Evolutionary conservation across 2,329 filamentous ascomycete genomes (phyloP).

Genomic region (Aspergillus ibericus): DNA sequence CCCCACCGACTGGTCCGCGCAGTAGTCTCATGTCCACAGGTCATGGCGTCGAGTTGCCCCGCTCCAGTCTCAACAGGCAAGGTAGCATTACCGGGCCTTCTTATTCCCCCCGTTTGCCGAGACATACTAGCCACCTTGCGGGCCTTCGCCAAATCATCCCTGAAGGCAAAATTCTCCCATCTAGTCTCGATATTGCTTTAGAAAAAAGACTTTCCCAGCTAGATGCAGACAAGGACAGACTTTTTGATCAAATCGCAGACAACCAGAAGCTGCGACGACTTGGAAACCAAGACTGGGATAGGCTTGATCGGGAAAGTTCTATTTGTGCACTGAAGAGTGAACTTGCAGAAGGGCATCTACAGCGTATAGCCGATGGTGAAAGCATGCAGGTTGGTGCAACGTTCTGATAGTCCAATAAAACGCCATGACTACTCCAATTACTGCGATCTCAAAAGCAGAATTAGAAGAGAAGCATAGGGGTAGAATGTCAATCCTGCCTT

Average conservation of each 20-base stretch:
- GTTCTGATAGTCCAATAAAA: slow-evolving; percentile 31
- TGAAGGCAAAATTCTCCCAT: slow-evolving; percentile 44
- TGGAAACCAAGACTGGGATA: slow-evolving; percentile 50
- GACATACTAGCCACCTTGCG: slow-evolving; percentile 41
- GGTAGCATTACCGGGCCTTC: slow-evolving; percentile 36
- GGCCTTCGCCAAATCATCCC: slow-evolving; percentile 42
- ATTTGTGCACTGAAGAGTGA: slow-evolving; percentile 50
- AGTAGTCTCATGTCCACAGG: slow-evolving; percentile 29
- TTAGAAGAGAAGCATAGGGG: neutral
- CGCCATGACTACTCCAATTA: neutral
- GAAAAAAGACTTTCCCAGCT: slow-evolving; percentile 49
- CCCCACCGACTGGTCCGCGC: slow-evolving; percentile 43
- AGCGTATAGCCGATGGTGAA: slow-evolving; percentile 47
- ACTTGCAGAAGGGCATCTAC: slow-evolving; percentile 49
- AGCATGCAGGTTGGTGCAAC: slow-evolving; percentile 40
- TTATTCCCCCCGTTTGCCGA: slow-evolving; percentile 39
- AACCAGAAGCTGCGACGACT: slow-evolving; percentile 45
- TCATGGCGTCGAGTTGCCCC: slow-evolving; percentile 32
- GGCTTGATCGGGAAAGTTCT: slow-evolving; percentile 47
- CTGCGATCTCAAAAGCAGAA: neutral
- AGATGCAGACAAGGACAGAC: slow-evolving; percentile 46
- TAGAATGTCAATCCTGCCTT: neutral
- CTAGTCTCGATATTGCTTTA: slow-evolving; percentile 37
- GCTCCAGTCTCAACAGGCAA: slow-evolving; percentile 37
- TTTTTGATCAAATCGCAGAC: slow-evolving; percentile 46